phyloP scores from a whole-genome alignment of 768 basidiomycete species.

The Cyclocybe cylindracea region DNA sequence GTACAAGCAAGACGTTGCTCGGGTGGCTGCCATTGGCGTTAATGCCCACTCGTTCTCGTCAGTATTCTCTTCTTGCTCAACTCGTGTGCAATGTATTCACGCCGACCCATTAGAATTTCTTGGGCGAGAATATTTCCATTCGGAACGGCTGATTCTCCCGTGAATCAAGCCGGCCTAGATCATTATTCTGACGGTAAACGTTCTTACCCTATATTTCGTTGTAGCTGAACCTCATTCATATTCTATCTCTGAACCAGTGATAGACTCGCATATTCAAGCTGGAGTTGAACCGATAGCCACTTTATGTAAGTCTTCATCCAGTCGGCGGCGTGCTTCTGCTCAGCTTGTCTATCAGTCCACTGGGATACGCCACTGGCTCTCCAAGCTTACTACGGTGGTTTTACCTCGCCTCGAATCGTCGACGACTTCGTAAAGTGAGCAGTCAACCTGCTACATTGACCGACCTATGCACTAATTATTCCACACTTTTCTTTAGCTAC shows the following conservation, averaged over 20 bases:
- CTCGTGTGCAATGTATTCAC: background rate
- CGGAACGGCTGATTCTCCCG: conserved; percentile 47
- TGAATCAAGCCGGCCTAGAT: conserved; percentile 46
- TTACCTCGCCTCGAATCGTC: conserved; percentile 44
- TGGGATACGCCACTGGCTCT: conserved; percentile 51
- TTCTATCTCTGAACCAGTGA: conserved; percentile 28
- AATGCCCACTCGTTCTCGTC: conserved; percentile 57
- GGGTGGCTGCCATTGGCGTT: conserved; percentile 51
- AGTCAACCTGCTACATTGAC: background rate
- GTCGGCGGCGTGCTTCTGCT: background rate
- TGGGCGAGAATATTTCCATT: conserved; percentile 56
- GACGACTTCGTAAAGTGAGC: conserved; percentile 49
- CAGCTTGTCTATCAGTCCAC: conserved; percentile 33
- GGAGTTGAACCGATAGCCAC: conserved; percentile 50
- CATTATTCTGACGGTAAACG: conserved; percentile 45
- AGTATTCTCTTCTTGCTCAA: conserved; percentile 6
- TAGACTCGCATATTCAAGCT: conserved; percentile 41
- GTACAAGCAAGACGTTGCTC: conserved; percentile 52
- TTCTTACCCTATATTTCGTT: background rate
- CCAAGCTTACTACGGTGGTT: conserved; percentile 50
- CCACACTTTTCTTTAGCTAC: conserved; percentile 30
- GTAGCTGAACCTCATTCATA: background rate
- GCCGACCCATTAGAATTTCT: conserved; percentile 35
- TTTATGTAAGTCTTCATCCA: conserved; percentile 36
- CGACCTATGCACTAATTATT: background rate